A percentile compares a stretch with the other conserved stretches of the same genome.
These are phyloP conservation scores for Debaryomyces prosopidis DNA, from an alignment of 805 yeast genomes.

Conservation along the genomic window DNA sequence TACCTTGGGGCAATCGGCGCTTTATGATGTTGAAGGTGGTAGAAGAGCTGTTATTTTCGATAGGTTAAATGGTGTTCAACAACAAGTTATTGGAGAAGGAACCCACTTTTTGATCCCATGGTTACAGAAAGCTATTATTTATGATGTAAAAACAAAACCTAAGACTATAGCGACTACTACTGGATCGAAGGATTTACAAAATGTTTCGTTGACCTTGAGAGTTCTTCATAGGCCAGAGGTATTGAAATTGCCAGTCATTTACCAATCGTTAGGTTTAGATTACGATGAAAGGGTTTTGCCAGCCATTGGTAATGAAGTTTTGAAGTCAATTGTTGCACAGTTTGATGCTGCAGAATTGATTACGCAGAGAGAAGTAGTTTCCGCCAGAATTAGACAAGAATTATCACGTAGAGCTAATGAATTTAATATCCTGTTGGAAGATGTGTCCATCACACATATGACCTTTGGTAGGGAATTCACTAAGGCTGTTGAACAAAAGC, in stretches of 20 bases:
- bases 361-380: conserved; percentile 94
- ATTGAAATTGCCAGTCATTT: conserved; percentile 73
- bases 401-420: conserved; percentile 79
- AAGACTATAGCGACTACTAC: conserved; percentile 91
- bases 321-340: conserved; percentile 88
- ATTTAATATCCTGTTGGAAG: conserved; percentile 89
- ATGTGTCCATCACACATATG: conserved; percentile 96
- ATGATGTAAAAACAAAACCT: conserved; percentile 94
- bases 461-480: conserved; percentile 96
- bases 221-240: conserved; percentile 95
- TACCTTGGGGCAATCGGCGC: conserved; percentile 74
- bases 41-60: conserved; percentile 94
- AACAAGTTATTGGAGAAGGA: conserved; percentile 91
- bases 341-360: conserved; percentile 96
- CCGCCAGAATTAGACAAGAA: conserved; percentile 85
- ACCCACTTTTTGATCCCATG: conserved; percentile 95
- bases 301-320: conserved; percentile 87
- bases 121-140: conserved; percentile 88
- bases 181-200: conserved; percentile 96
- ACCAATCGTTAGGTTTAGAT: conserved; percentile 89
- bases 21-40: conserved; percentile 96
- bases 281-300: conserved; percentile 94
- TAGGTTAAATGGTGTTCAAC: conserved; percentile 84
- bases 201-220: conserved; percentile 88
- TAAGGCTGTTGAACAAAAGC: conserved; percentile 97